These are phyloP conservation scores for Plectosphaerella sp. DNA, from an alignment of 2,329 filamentous ascomycete genomes.

Conservation along the genomic window DNA sequence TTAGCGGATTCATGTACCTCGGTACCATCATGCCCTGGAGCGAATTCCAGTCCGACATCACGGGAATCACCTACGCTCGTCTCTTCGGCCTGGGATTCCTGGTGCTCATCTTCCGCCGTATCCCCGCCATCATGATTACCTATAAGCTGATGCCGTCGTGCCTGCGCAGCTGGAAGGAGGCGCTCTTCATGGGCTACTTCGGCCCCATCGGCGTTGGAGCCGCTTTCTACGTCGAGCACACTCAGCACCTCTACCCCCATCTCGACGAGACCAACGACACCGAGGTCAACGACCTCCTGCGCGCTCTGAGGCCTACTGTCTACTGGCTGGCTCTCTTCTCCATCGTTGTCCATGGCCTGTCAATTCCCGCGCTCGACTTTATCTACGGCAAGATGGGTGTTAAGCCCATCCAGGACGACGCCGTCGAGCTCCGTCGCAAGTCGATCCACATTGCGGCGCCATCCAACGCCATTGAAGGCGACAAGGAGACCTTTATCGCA, in stretches of 20 bases:
- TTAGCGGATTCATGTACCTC: constrained; percentile 57
- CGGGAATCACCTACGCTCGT: constrained; percentile 46
- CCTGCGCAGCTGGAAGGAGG: constrained; percentile 50
- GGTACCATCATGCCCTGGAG: constrained; percentile 52
- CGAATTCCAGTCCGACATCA: constrained; percentile 47
- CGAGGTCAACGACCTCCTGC: constrained; percentile 27
- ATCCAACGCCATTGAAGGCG: constrained; percentile 31
- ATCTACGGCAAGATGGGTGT: constrained; percentile 33
- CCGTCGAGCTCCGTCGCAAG: constrained; percentile 29
- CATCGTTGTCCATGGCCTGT: constrained; percentile 42
- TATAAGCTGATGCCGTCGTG: constrained; percentile 53
- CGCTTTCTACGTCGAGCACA: constrained; percentile 64
- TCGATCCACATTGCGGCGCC: constrained; percentile 30
- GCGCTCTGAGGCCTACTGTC: constrained; percentile 31
- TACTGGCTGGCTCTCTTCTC: constrained; percentile 37
- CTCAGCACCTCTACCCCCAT: constrained; percentile 34
- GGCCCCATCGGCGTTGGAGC: constrained; percentile 75
- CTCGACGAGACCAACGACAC: constrained; percentile 26
- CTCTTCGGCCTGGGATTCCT: constrained; percentile 48
- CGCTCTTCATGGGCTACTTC: constrained; percentile 62
- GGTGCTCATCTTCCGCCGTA: constrained; percentile 49
- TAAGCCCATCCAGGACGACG: constrained; percentile 36
- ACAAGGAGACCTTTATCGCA: constrained; percentile 33
- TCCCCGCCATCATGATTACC: constrained; percentile 47
- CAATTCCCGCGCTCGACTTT: constrained; percentile 36